Conservation (phyloP, 1,284 basidiomycete species). For the Malassezia obtusa region DNA sequence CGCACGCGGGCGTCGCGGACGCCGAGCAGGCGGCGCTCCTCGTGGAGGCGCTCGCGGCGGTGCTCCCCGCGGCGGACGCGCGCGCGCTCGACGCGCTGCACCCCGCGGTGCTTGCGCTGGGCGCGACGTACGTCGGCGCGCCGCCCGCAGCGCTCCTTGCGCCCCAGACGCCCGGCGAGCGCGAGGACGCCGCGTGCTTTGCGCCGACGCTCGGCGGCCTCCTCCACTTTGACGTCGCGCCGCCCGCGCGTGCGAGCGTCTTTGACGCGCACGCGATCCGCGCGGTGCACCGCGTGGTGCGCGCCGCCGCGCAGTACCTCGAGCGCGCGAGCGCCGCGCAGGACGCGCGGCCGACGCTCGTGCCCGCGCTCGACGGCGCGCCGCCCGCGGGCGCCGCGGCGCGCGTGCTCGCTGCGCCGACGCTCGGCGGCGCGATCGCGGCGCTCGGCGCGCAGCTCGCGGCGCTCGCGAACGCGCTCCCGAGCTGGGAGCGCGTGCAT, state of each 20-base stretch:
- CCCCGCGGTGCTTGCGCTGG: slow-evolving; percentile 64
- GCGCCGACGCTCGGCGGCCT: slow-evolving; percentile 20
- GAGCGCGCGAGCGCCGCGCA: slow-evolving; percentile 28
- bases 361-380: slow-evolving; percentile 51
- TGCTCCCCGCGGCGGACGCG: slow-evolving; percentile 57
- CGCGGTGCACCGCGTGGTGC: slow-evolving; percentile 25
- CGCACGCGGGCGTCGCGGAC: slow-evolving; percentile 57
- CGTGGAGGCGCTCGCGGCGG: slow-evolving; percentile 56
- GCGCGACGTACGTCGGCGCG: slow-evolving; percentile 63
- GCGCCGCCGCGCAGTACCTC: slow-evolving; percentile 32
- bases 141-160: slow-evolving; percentile 58
- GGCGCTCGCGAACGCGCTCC: slow-evolving; percentile 58
- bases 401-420: slow-evolving; percentile 53
- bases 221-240: slow-evolving; percentile 12
- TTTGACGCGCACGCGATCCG: slow-evolving; percentile 26
- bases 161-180: slow-evolving; percentile 64
- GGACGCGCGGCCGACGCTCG: slow-evolving; percentile 16
- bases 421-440: slow-evolving; percentile 64
- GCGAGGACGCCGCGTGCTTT: slow-evolving; percentile 51
- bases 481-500: slow-evolving; percentile 60
- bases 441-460: slow-evolving; percentile 57
- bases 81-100: slow-evolving; percentile 56
- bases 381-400: background rate
- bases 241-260: slow-evolving; percentile 18
- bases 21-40: slow-evolving; percentile 61